Base-by-base conservation (phyloP, 306 rosid genomes). In the Cucumis hystrix region DNA sequence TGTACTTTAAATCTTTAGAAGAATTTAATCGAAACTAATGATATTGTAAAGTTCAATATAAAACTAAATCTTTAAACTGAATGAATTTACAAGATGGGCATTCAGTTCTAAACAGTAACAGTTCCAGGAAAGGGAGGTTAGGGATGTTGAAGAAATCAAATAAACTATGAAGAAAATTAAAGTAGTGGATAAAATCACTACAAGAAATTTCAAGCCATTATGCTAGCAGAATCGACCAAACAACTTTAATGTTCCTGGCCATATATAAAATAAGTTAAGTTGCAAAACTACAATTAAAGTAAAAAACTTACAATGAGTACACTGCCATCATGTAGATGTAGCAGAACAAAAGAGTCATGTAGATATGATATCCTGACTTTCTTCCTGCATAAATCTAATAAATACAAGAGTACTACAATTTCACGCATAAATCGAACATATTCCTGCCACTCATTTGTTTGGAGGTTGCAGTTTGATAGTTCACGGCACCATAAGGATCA, bases 401-500 rank as follows among this genome's bases (percentile, higher is more conserved):
- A 17, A 64, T 64, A 35, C 21, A 33, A 64, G 70, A 35, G 69
- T 63, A 60, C 17, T 13, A 28, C 67, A 28, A 28, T 20, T 25
- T 16, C 65, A 6, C 6, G 39, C 37, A 60, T 25, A n/a, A n/a
- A n/a, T n/a, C n/a, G n/a, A n/a, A n/a, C n/a, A 55, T 25, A 35
- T 10, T 33, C 64, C 64, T 4, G n/a, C 30, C 30, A 61, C 51
- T 35, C 43, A 94, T 97, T 92, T 94, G 98, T 92, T 92, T 92
- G 78, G 92, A 94, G 74, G 97, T 94, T 64, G 97, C 95, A 15
- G 98, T 94, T 81, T 94, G 98, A 81, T 92, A 94, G 79, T 88
- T 94, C 69, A 92, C 75, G 68, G 97, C 91, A 72, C 85, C 86
- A 72, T 80, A 94, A 80, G 96, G 97, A 89, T 92, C 98, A 70